phyloP scores from a whole-genome alignment of 2,329 filamentous ascomycete genomes.

The Botrytis medusae region DNA sequence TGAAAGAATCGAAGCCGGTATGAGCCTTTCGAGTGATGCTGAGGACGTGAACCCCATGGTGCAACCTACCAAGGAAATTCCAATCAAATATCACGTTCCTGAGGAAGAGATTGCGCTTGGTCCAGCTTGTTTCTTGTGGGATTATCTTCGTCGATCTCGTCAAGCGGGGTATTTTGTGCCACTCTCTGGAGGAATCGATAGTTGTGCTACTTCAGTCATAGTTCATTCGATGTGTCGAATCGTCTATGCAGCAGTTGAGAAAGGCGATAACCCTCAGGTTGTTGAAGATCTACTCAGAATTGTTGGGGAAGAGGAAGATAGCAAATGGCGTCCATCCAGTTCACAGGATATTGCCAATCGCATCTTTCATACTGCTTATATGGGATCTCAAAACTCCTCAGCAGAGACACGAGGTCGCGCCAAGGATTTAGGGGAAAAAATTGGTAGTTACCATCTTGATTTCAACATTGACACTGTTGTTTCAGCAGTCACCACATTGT shows the following conservation, averaged over 20 bases:
- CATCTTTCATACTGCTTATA: conserved; percentile 55
- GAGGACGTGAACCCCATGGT: conserved; percentile 48
- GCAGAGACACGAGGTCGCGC: conserved; percentile 61
- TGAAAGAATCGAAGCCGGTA: conserved; percentile 42
- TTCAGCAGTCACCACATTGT: conserved; percentile 43
- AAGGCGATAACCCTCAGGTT: conserved; percentile 51
- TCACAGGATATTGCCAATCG: conserved; percentile 57
- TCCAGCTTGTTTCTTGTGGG: conserved; percentile 20
- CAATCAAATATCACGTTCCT: conserved; percentile 10
- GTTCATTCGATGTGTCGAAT: conserved; percentile 46
- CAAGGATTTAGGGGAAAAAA: conserved; percentile 56
- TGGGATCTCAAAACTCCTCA: conserved; percentile 39
- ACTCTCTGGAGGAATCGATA: conserved; percentile 21
- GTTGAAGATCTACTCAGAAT: conserved; percentile 53
- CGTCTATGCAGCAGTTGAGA: conserved; percentile 52
- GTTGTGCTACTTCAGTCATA: conserved; percentile 19
- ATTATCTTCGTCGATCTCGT: conserved; percentile 18
- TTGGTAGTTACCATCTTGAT: conserved; percentile 71
- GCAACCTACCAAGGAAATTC: conserved; percentile 28
- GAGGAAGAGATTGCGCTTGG: conserved; percentile 22
- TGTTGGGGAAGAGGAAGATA: conserved; percentile 48
- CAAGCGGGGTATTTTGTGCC: conserved; percentile 23
- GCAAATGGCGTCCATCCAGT: conserved; percentile 42
- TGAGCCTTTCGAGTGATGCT: conserved; percentile 45
- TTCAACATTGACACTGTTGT: conserved; percentile 48